Base-by-base conservation (phyloP, 805 yeast species). In the Huiozyma naganishii region DNA sequence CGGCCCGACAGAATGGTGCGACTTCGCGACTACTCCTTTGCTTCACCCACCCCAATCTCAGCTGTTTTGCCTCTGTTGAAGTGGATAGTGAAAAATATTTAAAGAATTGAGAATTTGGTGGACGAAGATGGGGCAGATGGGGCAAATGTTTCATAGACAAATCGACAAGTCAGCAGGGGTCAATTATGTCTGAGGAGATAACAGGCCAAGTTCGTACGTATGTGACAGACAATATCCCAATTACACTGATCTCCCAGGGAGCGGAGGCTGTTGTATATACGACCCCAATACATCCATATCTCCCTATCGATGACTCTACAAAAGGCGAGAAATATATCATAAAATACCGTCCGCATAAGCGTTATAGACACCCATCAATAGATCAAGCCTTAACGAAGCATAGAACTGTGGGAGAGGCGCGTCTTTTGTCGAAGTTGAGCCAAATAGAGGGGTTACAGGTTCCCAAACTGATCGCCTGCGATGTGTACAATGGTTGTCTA, bases 261-360 rank as follows among this genome's bases (percentile, higher is more conserved):
- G 96, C 96, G 1, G 96, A 87, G 59, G 95, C 95, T 0, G 70
- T 86, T 8, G 88, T 86, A 2, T 84, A 83, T 60, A 58, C 68
- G 9, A 72, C 90, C 0, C 46, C 60, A 1, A 57, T 58, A 2
- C 95, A 87, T 60, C 95, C 95, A 27, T 87, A 82, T 56, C 55
- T 71, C 27, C 71, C 77, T 7, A 41, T 41, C 1, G 48, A 50
- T 10, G 45, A 47, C 5, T 45, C 51, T 23, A 58, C 54, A 4
- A 60, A 66, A 43, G 9, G 11, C 9, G 33, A 30, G 11, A 30
- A 30, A 8, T 82, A 70, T 59, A 79, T 90, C 33, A 70, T 87
- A 48, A 92, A 92, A 61, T 89, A 73, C 61, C 73, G 98, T 50
- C 97, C 98, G 1, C 75, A 80, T 27, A 92, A 92, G 58, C 77